A percentile compares a stretch with the other conserved stretches of the same genome.
Evolutionary conservation across 305 asterid genomes (phyloP).

Genomic region (Plantago coronopus): DNA sequence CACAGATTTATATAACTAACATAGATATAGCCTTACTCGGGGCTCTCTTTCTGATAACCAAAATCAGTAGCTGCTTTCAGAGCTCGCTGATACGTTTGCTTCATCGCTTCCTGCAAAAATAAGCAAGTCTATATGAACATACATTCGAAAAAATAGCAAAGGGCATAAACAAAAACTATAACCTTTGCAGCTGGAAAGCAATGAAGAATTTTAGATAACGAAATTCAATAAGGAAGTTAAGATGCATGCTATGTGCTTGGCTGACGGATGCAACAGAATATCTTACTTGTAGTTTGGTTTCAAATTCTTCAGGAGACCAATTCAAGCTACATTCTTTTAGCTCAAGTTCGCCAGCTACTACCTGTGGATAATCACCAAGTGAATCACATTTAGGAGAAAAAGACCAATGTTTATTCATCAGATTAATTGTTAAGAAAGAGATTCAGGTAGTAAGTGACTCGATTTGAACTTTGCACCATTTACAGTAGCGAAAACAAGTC

Average conservation of each 20-base stretch:
- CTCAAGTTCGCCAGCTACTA: constrained; percentile 97
- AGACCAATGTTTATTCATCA: constrained; percentile 17
- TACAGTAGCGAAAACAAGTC: too few relatives aligned
- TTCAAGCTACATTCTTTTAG: constrained; percentile 81
- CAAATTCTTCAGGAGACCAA: constrained; percentile 97
- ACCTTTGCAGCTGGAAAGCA: constrained; percentile 6
- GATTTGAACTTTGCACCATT: neutral
- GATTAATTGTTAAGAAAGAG: constrained; percentile 3
- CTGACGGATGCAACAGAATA: constrained; percentile 1
- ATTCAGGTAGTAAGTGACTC: neutral
- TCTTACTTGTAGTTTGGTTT: constrained; percentile 78
- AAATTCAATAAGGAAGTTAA: neutral
- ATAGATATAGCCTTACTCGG: constrained; percentile 65
- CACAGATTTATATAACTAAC: neutral
- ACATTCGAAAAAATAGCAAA: neutral
- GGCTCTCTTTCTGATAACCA: constrained; percentile 92
- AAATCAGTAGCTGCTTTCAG: constrained; percentile 84
- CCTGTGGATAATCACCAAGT: constrained; percentile 41
- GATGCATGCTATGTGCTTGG: constrained; percentile 5
- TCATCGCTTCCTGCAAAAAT: constrained; percentile 82
- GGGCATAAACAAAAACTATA: too few relatives aligned
- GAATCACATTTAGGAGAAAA: constrained; percentile 13
- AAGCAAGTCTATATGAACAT: constrained; percentile 8
- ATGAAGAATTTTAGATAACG: neutral
- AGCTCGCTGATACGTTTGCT: constrained; percentile 82